These are phyloP conservation scores for Cladophialophora psammophila DNA, from an alignment of 2,329 filamentous ascomycete species.

Conservation along the genomic window DNA sequence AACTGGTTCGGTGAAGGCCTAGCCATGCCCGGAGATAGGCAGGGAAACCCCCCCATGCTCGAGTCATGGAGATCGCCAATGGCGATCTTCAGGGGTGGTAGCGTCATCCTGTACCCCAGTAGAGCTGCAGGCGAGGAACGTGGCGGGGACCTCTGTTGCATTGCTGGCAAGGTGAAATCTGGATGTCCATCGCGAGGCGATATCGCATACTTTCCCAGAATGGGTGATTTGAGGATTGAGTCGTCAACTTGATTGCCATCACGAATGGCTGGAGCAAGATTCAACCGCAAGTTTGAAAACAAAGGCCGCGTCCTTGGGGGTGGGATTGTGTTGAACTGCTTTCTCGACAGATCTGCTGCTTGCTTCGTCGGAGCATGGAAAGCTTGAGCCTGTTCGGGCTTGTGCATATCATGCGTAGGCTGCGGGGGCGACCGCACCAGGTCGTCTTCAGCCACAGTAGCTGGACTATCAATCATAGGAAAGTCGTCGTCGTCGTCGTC, in stretches of 20 bases:
- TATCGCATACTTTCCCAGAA: slow-evolving; percentile 46
- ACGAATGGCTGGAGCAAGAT: slow-evolving; percentile 16
- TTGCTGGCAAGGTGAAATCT: slow-evolving; percentile 48
- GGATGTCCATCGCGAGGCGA: slow-evolving; percentile 43
- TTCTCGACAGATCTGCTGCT: slow-evolving; percentile 7
- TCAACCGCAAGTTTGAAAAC: slow-evolving; percentile 8
- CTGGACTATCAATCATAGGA: slow-evolving; percentile 31
- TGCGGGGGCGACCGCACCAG: background rate
- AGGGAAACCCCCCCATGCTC: slow-evolving; percentile 39
- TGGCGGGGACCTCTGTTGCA: slow-evolving; percentile 49
- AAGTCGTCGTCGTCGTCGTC: slow-evolving; percentile 26
- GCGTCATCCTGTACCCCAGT: slow-evolving; percentile 46
- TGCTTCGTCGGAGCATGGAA: background rate
- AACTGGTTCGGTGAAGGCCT: slow-evolving; percentile 41
- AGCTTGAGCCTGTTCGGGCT: background rate
- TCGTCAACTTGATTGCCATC: slow-evolving; percentile 37
- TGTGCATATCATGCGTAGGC: background rate
- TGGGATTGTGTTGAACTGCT: slow-evolving; percentile 19
- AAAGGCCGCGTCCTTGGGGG: slow-evolving; percentile 14
- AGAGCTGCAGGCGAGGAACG: slow-evolving; percentile 45
- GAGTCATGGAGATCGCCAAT: slow-evolving; percentile 47
- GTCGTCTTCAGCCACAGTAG: background rate
- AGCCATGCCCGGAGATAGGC: slow-evolving; percentile 40
- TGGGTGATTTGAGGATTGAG: slow-evolving; percentile 43
- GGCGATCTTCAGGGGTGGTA: slow-evolving; percentile 53